A percentile compares a stretch with the other conserved stretches of the same genome.
These are phyloP conservation scores for Aureobasidium sp. DNA, from an alignment of 2,329 filamentous ascomycete species.

Conservation along the genomic window DNA sequence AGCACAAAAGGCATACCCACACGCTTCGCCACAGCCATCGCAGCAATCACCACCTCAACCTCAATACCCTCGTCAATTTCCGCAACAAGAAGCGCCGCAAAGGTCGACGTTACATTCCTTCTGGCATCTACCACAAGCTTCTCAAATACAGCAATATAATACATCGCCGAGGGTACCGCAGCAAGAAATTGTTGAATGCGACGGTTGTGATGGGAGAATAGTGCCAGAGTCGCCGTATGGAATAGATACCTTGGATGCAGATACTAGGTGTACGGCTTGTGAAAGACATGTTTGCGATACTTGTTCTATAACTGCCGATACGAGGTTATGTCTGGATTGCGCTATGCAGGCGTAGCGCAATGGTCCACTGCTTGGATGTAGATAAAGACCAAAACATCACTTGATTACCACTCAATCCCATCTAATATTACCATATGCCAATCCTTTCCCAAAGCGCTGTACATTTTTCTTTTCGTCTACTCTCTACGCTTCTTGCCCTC, in stretches of 20 bases:
- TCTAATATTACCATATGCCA: background rate
- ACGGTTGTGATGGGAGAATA: slow-evolving; percentile 50
- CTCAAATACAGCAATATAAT: slow-evolving; percentile 24
- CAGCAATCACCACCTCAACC: slow-evolving; percentile 29
- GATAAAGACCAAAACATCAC: background rate
- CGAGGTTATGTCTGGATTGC: slow-evolving; percentile 47
- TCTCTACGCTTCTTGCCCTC: slow-evolving; percentile 99
- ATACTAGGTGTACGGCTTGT: slow-evolving; percentile 43
- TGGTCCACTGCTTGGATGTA: background rate
- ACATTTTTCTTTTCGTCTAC: slow-evolving; percentile 40
- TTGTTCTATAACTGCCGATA: slow-evolving; percentile 44
- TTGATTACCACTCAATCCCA: background rate
- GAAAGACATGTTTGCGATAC: slow-evolving; percentile 44
- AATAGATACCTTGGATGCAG: slow-evolving; percentile 41
- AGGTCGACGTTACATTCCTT: slow-evolving; percentile 54
- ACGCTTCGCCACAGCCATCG: slow-evolving; percentile 34
- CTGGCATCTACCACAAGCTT: slow-evolving; percentile 45
- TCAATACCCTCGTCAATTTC: slow-evolving; percentile 22
- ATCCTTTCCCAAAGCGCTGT: background rate
- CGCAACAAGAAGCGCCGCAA: slow-evolving; percentile 32
- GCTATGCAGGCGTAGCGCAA: slow-evolving; percentile 27
- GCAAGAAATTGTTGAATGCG: slow-evolving; percentile 34
- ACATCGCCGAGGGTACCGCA: background rate
- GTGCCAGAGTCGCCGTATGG: slow-evolving; percentile 30
- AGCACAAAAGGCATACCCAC: slow-evolving; percentile 42